Conservation (phyloP, 352 stramenopile genomes). For the Phytophthora citricola region DNA sequence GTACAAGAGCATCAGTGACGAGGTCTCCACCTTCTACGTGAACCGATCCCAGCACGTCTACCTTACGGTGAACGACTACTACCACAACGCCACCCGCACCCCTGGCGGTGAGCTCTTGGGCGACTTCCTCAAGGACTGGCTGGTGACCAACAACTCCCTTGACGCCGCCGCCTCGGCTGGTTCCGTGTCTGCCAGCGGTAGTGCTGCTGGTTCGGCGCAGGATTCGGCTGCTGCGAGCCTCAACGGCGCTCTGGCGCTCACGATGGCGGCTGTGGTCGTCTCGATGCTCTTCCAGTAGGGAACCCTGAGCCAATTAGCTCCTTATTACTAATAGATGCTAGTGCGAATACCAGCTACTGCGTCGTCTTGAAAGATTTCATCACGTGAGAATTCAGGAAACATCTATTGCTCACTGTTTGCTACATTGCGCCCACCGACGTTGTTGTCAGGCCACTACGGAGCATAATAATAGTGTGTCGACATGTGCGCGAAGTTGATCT, state of each 20-base stretch:
- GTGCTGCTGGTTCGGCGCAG: conserved; percentile 15
- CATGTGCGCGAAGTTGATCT: conserved; percentile 77
- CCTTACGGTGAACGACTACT: conserved; percentile 53
- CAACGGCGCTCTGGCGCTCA: conserved; percentile 24
- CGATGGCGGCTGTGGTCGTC: conserved; percentile 16
- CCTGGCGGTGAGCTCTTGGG: conserved; percentile 39
- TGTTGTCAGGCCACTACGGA: conserved; percentile 26
- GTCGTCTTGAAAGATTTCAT: conserved; percentile 2
- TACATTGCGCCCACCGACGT: conserved; percentile 4
- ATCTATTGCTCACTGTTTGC: conserved; percentile 28
- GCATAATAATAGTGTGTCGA: conserved; percentile 88
- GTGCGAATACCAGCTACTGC: conserved; percentile 15
- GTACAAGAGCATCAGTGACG: conserved; percentile 54
- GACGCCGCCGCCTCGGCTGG: conserved; percentile 31
- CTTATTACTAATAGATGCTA: conserved; percentile 34
- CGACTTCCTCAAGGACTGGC: conserved; percentile 47
- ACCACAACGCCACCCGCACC: conserved; percentile 54
- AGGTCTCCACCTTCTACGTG: conserved; percentile 62
- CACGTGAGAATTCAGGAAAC: conserved; percentile 17
- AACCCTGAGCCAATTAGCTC: conserved; percentile 20
- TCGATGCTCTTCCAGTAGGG: conserved; percentile 33
- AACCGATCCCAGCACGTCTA: conserved; percentile 59
- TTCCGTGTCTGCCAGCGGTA: conserved; percentile 16
- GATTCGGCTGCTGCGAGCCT: conserved; percentile 22
- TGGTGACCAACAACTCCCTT: conserved; percentile 46